phyloP scores from a whole-genome alignment of 2,329 filamentous ascomycete genomes.

The Ustulina deusta region DNA sequence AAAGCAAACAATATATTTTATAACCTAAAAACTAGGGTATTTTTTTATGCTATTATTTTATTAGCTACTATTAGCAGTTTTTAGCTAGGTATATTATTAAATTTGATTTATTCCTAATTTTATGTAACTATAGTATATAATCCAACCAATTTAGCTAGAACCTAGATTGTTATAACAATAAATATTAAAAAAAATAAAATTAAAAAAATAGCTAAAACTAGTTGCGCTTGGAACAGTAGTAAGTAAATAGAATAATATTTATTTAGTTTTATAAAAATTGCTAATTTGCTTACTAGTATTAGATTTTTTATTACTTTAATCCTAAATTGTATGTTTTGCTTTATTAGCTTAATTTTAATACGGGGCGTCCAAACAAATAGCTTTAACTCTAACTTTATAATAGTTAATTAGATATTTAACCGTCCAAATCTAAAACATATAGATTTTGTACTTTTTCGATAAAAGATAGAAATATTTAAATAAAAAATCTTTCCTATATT shows the following conservation, averaged over 20 bases:
- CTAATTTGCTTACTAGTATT: too few species aligned
- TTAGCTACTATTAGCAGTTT: slow-evolving; percentile 16
- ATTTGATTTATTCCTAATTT: slow-evolving; percentile 8
- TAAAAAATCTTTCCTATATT: slow-evolving; percentile 11
- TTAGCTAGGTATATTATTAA: neutral
- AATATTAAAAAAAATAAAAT: neutral
- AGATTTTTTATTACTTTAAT: too few species aligned
- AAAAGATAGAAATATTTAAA: slow-evolving; percentile 4
- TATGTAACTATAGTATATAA: neutral
- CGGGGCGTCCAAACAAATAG: slow-evolving; percentile 2
- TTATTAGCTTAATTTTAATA: slow-evolving; percentile 11
- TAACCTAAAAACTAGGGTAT: slow-evolving; percentile 9
- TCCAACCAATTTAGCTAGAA: neutral
- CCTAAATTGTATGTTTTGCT: neutral
- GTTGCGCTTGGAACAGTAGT: neutral
- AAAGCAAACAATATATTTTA: slow-evolving; percentile 21
- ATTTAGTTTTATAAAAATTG: neutral
- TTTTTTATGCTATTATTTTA: slow-evolving; percentile 19
- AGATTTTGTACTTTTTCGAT: slow-evolving; percentile 16
- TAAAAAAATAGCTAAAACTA: slow-evolving; percentile 1
- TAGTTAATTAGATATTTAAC: slow-evolving; percentile 6
- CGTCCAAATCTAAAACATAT: slow-evolving; percentile 19
- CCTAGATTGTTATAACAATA: neutral
- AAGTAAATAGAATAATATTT: neutral
- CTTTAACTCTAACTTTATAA: slow-evolving; percentile 8